phyloP scores from a whole-genome alignment of 2,329 filamentous ascomycete genomes.

The Botrytis byssoidea region DNA sequence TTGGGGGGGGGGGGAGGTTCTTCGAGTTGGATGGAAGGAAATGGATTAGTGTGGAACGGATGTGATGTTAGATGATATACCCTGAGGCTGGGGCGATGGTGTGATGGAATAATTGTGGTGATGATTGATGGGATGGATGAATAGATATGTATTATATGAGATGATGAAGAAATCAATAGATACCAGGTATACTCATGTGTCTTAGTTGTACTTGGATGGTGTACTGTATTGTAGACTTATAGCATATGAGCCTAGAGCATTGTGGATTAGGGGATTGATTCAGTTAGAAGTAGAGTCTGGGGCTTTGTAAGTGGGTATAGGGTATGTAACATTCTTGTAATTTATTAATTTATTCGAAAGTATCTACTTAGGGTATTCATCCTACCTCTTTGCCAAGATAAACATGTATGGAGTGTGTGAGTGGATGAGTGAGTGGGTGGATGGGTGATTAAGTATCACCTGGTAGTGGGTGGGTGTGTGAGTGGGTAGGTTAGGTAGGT shows the following conservation, averaged over 20 bases:
- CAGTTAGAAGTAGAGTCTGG: no score
- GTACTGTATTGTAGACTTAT: not conserved
- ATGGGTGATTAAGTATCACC: no score
- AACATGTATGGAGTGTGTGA: no score
- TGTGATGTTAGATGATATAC: not conserved
- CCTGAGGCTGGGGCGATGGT: not conserved
- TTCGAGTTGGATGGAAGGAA: not conserved
- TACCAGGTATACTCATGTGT: not conserved
- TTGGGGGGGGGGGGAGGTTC: no score
- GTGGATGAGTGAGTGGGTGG: no score
- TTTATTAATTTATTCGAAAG: no score
- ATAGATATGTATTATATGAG: not conserved
- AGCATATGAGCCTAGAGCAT: not conserved
- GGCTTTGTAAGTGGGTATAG: no score
- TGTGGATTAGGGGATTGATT: not conserved
- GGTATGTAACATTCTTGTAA: no score
- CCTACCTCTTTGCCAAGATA: no score
- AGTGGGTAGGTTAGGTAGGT: no score
- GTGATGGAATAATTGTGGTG: not conserved
- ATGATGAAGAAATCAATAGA: not conserved
- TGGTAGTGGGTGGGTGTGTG: no score
- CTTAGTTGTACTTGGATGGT: not conserved
- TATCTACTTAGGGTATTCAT: no score
- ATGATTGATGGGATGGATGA: not conserved
- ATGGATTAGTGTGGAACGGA: not conserved